Percentiles rank a stretch among this genome's conserved stretches.
Evolutionary conservation across 129 eudicot genomes (phyloP).

Genomic region (Arctium lappa): DNA sequence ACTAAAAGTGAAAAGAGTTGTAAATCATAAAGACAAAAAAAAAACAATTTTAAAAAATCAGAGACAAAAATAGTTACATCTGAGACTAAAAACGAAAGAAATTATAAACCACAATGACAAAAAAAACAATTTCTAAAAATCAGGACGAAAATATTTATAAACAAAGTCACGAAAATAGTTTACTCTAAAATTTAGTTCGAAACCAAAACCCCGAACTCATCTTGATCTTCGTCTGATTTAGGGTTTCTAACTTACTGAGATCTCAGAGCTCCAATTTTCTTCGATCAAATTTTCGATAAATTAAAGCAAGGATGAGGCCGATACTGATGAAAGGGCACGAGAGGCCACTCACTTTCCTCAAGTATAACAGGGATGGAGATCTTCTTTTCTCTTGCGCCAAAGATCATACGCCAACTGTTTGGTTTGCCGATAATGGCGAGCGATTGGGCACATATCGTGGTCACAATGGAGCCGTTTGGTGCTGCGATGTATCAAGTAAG

Average conservation of each 20-base stretch:
- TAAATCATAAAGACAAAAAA: no score
- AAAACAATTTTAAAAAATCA: no score
- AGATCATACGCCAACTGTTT: slow-evolving; percentile 64
- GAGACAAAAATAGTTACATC: no score
- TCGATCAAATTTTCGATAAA: background rate
- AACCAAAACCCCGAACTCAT: background rate
- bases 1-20: no score
- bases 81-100: no score
- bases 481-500: slow-evolving; percentile 42
- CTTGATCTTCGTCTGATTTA: background rate
- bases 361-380: slow-evolving; percentile 79
- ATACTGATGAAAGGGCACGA: slow-evolving; percentile 83
- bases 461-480: slow-evolving; percentile 85
- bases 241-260: background rate
- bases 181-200: no score
- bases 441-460: slow-evolving; percentile 74
- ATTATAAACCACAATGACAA: no score
- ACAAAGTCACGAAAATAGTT: no score
- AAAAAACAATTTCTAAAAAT: no score
- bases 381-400: slow-evolving; percentile 74
- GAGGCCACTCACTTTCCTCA: slow-evolving; percentile 68
- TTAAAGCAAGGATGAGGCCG: slow-evolving; percentile 50
- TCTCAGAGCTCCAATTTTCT: background rate
- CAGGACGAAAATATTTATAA: no score
- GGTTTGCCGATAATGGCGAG: slow-evolving; percentile 83